phyloP scores from a whole-genome alignment of 75 land plant genomes.

The Ceratopteris richardii region DNA sequence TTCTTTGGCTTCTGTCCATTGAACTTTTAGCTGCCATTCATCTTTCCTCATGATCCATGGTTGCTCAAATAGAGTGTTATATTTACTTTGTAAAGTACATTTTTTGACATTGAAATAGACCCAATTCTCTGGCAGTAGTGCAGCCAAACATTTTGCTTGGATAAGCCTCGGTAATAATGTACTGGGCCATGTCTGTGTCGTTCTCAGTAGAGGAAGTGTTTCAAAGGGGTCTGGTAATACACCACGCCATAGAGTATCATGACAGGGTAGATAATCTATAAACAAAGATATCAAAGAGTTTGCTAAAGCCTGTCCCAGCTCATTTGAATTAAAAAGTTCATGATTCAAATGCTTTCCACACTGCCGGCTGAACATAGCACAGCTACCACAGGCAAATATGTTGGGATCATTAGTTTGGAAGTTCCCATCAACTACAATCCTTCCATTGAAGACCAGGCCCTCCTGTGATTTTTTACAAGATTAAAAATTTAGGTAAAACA shows the following conservation, averaged over 20 bases:
- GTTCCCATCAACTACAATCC: constrained; percentile 22
- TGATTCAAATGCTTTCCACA: constrained; percentile 17
- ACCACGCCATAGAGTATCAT: constrained; percentile 2
- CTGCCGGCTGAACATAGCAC: constrained; percentile 14
- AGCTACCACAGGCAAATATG: constrained; percentile 19
- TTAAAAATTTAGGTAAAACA: not conserved
- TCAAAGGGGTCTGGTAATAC: constrained; percentile 1
- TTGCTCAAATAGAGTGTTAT: not conserved
- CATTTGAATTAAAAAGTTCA: constrained; percentile 9
- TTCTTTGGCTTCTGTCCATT: constrained; percentile 8
- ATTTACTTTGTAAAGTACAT: not conserved
- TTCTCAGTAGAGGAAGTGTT: not conserved
- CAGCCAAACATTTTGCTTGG: constrained; percentile 12
- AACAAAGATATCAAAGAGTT: constrained; percentile 6
- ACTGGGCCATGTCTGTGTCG: constrained; percentile 6
- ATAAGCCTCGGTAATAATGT: constrained; percentile 6
- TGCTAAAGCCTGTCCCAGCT: constrained; percentile 17
- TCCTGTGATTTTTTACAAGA: constrained; percentile 13
- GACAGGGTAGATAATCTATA: constrained; percentile 2
- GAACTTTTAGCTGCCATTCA: not conserved
- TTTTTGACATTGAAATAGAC: constrained; percentile 3
- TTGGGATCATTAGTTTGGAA: constrained; percentile 24
- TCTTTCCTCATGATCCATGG: constrained; percentile 1
- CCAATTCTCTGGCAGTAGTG: constrained; percentile 11
- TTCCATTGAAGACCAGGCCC: constrained; percentile 16